Evolutionary conservation across 1,284 basidiomycete species (phyloP).

Genomic region (Cryptococcus amylolentus): DNA sequence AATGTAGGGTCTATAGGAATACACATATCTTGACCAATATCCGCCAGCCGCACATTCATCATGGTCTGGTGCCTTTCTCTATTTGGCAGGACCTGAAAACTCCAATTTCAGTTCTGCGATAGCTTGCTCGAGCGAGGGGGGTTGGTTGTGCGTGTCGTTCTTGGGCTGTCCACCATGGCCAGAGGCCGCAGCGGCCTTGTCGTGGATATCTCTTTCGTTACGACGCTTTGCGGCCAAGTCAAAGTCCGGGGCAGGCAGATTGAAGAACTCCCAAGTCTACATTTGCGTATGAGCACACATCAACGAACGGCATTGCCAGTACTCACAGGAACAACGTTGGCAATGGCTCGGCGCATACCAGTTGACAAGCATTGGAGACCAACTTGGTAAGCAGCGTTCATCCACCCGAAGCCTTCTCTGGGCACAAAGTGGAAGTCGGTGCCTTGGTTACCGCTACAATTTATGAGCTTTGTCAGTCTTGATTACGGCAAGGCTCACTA

Average conservation of each 20-base stretch:
- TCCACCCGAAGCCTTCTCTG: constrained; percentile 96
- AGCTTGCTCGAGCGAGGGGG: constrained; percentile 34
- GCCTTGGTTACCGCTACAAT: constrained; percentile 80
- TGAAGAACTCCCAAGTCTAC: constrained; percentile 47
- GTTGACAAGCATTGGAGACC: constrained; percentile 90
- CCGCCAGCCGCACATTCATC: no score
- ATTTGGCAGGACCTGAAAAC: constrained; percentile 4
- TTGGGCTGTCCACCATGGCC: constrained; percentile 39
- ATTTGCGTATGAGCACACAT: neutral
- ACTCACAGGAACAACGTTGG: constrained; percentile 61
- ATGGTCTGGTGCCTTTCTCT: neutral
- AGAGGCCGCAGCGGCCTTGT: constrained; percentile 54
- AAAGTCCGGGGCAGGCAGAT: constrained; percentile 52
- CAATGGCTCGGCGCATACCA: constrained; percentile 90
- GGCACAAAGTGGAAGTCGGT: constrained; percentile 95
- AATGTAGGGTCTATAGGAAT: no score
- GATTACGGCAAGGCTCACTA: constrained; percentile 53
- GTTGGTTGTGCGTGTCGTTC: constrained; percentile 32
- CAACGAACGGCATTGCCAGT: neutral
- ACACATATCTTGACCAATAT: no score
- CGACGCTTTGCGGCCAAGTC: constrained; percentile 54
- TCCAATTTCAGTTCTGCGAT: constrained; percentile 32
- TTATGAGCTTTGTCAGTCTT: constrained; percentile 9
- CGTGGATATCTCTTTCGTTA: constrained; percentile 50
- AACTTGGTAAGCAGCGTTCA: constrained; percentile 92